Conservation (phyloP, 179 eudicot species). For the Silene coronaria region DNA sequence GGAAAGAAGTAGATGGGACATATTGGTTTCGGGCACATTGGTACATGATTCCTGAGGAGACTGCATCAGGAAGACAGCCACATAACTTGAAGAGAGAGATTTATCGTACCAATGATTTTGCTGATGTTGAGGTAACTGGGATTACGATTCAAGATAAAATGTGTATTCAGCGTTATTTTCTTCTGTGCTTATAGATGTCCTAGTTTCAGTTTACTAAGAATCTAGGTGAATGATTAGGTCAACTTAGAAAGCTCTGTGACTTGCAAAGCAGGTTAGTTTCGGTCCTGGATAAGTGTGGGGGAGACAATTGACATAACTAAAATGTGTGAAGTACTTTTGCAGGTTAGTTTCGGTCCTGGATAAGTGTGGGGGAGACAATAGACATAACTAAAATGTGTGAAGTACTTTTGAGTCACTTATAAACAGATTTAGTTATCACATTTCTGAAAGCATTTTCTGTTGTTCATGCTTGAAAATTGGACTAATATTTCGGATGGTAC, state of each 20-base stretch:
- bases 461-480: neutral
- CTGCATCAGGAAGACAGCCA: slow-evolving; percentile 86
- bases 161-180: neutral
- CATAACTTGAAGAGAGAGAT: slow-evolving; percentile 93
- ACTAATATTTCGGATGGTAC: neutral
- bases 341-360: no score
- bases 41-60: slow-evolving; percentile 96
- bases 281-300: no score
- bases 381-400: no score
- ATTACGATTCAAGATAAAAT: neutral
- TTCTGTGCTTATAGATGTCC: neutral
- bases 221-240: neutral
- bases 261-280: neutral
- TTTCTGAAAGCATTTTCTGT: neutral
- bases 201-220: neutral
- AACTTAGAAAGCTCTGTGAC: neutral
- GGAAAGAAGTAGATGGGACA: slow-evolving; percentile 90
- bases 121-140: slow-evolving; percentile 69
- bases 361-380: no score
- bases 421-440: neutral
- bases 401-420: no score
- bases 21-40: slow-evolving; percentile 85
- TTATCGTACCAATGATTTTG: slow-evolving; percentile 77
- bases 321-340: no score
- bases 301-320: no score